phyloP scores from a whole-genome alignment of 2,329 filamentous ascomycete genomes.

The Exophiala bonariae region DNA sequence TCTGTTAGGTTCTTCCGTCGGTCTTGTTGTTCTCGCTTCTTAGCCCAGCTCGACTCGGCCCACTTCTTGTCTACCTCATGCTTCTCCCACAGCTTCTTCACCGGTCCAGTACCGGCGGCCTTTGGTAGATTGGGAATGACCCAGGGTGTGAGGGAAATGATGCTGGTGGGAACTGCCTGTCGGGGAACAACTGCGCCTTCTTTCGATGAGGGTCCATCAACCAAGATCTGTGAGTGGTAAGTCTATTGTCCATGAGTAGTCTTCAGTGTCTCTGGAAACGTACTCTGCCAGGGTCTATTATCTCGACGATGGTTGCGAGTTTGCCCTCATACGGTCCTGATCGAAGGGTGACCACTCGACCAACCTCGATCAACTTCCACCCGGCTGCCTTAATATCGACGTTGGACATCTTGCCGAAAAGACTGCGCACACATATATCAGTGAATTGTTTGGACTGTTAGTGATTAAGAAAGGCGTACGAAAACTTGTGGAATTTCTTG shows the following conservation, averaged over 20 bases:
- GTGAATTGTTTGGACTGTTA: conserved; percentile 4
- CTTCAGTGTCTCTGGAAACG: conserved; percentile 47
- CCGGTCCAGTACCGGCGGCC: conserved; percentile 74
- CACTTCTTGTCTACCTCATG: conserved; percentile 90
- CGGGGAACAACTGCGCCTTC: conserved; percentile 78
- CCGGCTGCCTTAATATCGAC: conserved; percentile 77
- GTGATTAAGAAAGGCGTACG: conserved; percentile 7
- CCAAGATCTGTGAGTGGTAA: conserved; percentile 69
- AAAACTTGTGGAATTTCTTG: conserved; percentile 16
- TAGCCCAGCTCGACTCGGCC: conserved; percentile 87
- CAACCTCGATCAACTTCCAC: conserved; percentile 98
- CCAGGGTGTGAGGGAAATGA: conserved; percentile 86
- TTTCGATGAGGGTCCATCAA: conserved; percentile 89
- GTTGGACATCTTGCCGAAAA: conserved; percentile 64
- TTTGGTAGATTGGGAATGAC: conserved; percentile 84
- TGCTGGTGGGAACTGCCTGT: conserved; percentile 78
- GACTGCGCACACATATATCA: conserved; percentile 15
- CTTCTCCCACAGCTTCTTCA: conserved; percentile 90
- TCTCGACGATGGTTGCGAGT: conserved; percentile 94
- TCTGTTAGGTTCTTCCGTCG: conserved; percentile 90
- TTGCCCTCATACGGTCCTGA: conserved; percentile 78
- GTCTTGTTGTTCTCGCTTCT: conserved; percentile 83
- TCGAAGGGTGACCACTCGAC: conserved; percentile 92
- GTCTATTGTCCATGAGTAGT: conserved; percentile 2
- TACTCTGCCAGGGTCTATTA: conserved; percentile 99